Base-by-base conservation (phyloP, 164 flowering plant genomes). In the Chimonanthus salicifolius region DNA sequence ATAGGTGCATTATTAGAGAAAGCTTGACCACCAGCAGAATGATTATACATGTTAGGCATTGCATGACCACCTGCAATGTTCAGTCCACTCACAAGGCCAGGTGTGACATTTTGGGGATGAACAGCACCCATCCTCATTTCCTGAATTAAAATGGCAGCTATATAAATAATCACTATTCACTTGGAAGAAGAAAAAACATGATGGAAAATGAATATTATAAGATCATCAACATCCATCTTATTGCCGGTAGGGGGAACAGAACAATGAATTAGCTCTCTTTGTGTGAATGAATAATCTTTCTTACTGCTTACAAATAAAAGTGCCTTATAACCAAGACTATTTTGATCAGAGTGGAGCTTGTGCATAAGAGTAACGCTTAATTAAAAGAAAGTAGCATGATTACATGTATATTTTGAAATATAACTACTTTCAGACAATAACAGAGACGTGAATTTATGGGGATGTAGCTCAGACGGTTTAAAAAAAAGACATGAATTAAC, bases 81-180 rank as follows among this genome's bases (percentile, higher is more conserved):
- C 45, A 83, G 69, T 60, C 84, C 88, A 79, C 82, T 80, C 70
- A 79, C 64, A 72, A 65, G 84, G 77, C 80, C 82, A 74, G 87
- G 83, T 21, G 82, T 20, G 18, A 58, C 81, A 83, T 73, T 85
- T 68, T 82, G 90, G 71, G 76, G 77, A 3, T 83, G 85, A 47
- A 75, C 62, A 62, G 78, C 76, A 72, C 80, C 81, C 60, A 82
- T 81, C 80, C 84, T 85, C 76, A 71, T 76, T 11, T 85, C 96
- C 96, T 92, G 86, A 47, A 6, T 74, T 9, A 72, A 62, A 64
- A 68, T 47, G 74, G 15, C 68, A 58, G 13, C 16, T 47, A 21
- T 13, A 73, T 15, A 20, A 54, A 16, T 45, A 67, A 10, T 11
- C 43, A 16, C 9, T 48, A 67, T 4, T 11, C 43, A 54, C 60